These are phyloP conservation scores for Brettanomyces custersianus DNA, from an alignment of 805 yeast species.

Conservation along the genomic window DNA sequence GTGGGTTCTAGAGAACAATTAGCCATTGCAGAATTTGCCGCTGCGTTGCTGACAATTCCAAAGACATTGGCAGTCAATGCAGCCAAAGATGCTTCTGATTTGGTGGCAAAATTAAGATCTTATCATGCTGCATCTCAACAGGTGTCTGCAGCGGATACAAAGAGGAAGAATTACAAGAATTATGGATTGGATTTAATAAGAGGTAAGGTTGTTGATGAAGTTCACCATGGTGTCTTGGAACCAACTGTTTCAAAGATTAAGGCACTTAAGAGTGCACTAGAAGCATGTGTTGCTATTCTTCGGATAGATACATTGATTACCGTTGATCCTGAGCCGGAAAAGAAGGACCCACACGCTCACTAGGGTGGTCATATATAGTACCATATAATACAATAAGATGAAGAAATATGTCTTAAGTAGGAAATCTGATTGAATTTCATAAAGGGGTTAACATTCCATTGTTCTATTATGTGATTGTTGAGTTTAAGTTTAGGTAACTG, in stretches of 20 bases:
- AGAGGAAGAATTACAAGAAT: constrained; percentile 78
- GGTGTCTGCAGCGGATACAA: constrained; percentile 73
- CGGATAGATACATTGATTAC: constrained; percentile 98
- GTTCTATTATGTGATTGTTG: no score
- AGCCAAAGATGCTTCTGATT: constrained; percentile 92
- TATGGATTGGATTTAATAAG: constrained; percentile 88
- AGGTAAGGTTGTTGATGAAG: constrained; percentile 87
- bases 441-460: no score
- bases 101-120: constrained; percentile 90
- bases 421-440: no score
- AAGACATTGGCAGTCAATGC: constrained; percentile 96
- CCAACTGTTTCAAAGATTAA: constrained; percentile 92
- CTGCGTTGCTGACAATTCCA: constrained; percentile 83
- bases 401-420: no score
- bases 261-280: constrained; percentile 89
- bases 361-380: no score
- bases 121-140: constrained; percentile 93
- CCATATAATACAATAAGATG: no score
- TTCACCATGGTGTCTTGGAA: constrained; percentile 81
- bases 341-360: constrained; percentile 89
- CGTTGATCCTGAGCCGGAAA: constrained; percentile 90
- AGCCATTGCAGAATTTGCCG: constrained; percentile 96
- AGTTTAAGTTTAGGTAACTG: no score
- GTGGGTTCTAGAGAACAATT: constrained; percentile 96
- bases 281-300: constrained; percentile 94